Evolutionary conservation across 2,329 filamentous ascomycete genomes (phyloP).

Genomic region (Aspergillus neoniger): DNA sequence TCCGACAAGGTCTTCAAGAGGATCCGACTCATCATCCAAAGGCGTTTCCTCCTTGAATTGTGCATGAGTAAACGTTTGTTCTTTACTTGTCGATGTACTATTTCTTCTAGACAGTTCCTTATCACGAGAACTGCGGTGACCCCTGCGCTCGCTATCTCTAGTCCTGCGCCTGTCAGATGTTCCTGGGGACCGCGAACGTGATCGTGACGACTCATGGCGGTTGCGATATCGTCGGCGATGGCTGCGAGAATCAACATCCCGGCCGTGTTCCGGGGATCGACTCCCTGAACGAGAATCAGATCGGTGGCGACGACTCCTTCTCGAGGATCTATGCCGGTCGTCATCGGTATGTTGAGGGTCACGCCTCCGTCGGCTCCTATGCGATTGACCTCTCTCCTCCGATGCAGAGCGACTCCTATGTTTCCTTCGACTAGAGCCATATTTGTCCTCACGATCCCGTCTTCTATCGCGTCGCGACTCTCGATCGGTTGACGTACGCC

Average conservation of each 20-base stretch:
- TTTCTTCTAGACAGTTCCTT: constrained; percentile 10
- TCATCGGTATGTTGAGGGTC: constrained; percentile 22
- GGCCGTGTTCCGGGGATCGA: constrained; percentile 21
- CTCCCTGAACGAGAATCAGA: constrained; percentile 27
- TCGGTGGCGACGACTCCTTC: constrained; percentile 17
- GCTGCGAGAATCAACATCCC: constrained; percentile 15
- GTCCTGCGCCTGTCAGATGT: constrained; percentile 17
- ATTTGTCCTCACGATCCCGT: constrained; percentile 25
- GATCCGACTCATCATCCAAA: constrained; percentile 60
- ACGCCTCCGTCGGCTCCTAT: constrained; percentile 27
- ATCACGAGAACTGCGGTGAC: constrained; percentile 2
- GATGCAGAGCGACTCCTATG: constrained; percentile 32
- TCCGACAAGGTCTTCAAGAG: constrained; percentile 74
- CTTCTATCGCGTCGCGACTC: constrained; percentile 25
- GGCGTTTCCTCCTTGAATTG: constrained; percentile 1
- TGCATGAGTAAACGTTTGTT: constrained; percentile 1
- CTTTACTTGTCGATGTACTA: background rate
- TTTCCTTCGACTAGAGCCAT: constrained; percentile 32
- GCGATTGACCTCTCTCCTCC: constrained; percentile 26
- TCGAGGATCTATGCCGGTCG: constrained; percentile 21
- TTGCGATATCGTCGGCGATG: constrained; percentile 17
- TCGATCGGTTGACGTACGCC: constrained; percentile 18
- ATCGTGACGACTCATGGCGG: constrained; percentile 25
- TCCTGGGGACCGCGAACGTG: constrained; percentile 23
- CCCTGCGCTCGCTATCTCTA: constrained; percentile 15